Evolutionary conservation across 805 yeast species (phyloP).

Genomic region (Cyberlindnera meyerae): DNA sequence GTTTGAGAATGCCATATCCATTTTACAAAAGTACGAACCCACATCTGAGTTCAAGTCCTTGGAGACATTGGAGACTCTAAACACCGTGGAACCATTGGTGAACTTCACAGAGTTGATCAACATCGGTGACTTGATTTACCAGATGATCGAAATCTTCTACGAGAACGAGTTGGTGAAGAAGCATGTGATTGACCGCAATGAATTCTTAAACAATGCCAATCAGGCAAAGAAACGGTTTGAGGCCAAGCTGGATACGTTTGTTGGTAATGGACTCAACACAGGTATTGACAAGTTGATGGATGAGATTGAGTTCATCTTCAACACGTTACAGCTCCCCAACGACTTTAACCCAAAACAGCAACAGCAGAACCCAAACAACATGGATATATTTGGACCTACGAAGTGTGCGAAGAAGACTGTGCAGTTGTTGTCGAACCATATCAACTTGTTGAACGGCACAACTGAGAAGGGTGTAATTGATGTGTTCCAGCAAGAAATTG

Average conservation of each 20-base stretch:
- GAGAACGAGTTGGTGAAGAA: conserved; percentile 66
- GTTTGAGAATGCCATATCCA: conserved; percentile 70
- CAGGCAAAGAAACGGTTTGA: conserved; percentile 81
- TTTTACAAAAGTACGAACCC: conserved; percentile 71
- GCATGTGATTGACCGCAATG: conserved; percentile 63
- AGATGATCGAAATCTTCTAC: conserved; percentile 87
- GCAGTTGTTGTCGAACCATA: conserved; percentile 61
- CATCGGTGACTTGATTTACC: conserved; percentile 87
- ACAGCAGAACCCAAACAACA: too few relatives aligned
- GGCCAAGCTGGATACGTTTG: conserved; percentile 74
- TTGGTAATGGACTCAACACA: conserved; percentile 89
- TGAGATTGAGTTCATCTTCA: conserved; percentile 64
- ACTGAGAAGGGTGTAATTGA: conserved; percentile 87
- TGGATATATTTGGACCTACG: conserved; percentile 43
- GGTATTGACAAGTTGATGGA: conserved; percentile 85
- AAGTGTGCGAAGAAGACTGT: conserved; percentile 63
- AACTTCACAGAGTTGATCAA: conserved; percentile 88
- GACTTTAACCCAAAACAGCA: conserved; percentile 64
- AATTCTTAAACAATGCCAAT: conserved; percentile 72
- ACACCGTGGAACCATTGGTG: conserved; percentile 73
- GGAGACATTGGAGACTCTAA: conserved; percentile 27
- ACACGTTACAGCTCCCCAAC: conserved; percentile 49
- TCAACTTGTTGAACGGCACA: conserved; percentile 67
- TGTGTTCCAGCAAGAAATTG: conserved; percentile 91
- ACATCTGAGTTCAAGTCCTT: conserved; percentile 31